A percentile compares a stretch with the other conserved stretches of the same genome.
Evolutionary conservation across 768 basidiomycete species (phyloP).

Genomic region (Cystofilobasidium bisporidii): DNA sequence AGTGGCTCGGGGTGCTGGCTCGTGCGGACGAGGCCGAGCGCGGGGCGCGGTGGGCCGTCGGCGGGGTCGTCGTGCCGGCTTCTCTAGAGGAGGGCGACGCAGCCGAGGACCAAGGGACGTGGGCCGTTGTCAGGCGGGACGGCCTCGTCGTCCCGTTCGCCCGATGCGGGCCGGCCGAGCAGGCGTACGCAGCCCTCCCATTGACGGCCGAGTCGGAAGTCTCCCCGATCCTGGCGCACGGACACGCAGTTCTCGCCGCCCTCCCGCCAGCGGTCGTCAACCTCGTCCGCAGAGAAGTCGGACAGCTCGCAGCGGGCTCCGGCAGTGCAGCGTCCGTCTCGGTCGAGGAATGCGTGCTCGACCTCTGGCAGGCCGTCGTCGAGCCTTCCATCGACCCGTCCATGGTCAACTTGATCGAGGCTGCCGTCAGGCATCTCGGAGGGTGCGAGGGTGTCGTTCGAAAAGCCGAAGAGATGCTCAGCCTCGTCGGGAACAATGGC

Average conservation of each 20-base stretch:
- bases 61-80: constrained; percentile 28
- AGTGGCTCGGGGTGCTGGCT: constrained; percentile 94
- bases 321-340: neutral
- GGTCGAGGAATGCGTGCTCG: constrained; percentile 17
- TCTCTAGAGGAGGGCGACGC: constrained; percentile 30
- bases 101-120: constrained; percentile 23
- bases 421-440: neutral
- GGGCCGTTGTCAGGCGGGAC: constrained; percentile 65
- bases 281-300: too few relatives aligned
- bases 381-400: neutral
- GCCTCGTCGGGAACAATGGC: neutral
- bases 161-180: neutral
- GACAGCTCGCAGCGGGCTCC: neutral
- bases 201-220: too few relatives aligned
- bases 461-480: neutral
- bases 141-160: constrained; percentile 50
- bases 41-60: constrained; percentile 37
- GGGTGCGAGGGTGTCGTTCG: neutral
- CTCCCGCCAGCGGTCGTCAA: neutral
- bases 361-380: neutral
- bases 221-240: too few relatives aligned
- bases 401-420: neutral
- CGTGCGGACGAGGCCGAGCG: constrained; percentile 80
- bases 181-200: neutral
- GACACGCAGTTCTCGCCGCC: too few relatives aligned